phyloP scores from a whole-genome alignment of 441 rosid species.

The Geranium incanum region DNA sequence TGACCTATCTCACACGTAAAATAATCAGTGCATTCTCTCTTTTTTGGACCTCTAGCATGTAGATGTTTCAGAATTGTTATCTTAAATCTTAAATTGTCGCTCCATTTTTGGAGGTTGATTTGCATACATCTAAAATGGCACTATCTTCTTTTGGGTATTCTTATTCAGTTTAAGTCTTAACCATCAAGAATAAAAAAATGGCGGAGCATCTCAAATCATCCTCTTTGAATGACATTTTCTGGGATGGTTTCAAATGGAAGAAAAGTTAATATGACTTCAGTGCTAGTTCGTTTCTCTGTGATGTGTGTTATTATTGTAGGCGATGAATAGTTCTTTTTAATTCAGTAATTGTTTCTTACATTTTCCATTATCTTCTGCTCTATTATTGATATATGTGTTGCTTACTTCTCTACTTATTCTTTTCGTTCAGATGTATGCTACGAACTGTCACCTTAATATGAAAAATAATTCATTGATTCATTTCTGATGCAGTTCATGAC shows the following conservation, averaged over 20 bases:
- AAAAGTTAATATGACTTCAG: neutral
- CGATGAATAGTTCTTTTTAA: neutral
- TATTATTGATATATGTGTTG: too few relatives aligned
- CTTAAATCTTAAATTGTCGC: neutral
- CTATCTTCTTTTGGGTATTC: neutral
- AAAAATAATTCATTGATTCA: conserved; percentile 15
- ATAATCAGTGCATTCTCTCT: neutral
- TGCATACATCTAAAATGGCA: neutral
- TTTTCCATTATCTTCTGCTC: neutral
- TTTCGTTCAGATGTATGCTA: neutral
- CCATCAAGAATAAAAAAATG: neutral
- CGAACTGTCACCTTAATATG: neutral
- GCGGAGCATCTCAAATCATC: neutral
- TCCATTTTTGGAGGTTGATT: neutral
- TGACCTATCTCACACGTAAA: neutral
- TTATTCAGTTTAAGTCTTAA: neutral
- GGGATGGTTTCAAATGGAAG: neutral
- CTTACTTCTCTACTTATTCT: neutral
- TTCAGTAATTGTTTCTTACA: neutral
- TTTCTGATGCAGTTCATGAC: conserved; percentile 76
- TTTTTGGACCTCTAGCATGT: neutral
- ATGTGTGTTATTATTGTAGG: neutral
- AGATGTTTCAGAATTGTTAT: neutral
- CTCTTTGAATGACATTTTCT: neutral
- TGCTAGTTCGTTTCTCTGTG: neutral